Conservation (phyloP, 768 basidiomycete genomes). For the Lactarius akahatsu region DNA sequence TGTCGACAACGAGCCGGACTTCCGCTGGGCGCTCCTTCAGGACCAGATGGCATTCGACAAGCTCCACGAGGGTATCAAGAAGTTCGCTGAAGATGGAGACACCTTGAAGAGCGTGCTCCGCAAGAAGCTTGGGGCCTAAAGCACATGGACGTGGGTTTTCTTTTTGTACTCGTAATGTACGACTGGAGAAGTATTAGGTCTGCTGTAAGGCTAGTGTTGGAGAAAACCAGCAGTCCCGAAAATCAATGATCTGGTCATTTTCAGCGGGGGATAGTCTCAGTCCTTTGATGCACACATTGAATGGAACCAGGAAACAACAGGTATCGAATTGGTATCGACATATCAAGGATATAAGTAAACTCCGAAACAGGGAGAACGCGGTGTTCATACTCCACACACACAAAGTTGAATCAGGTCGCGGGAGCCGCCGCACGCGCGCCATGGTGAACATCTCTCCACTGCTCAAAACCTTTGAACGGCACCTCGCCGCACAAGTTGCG, state of each 20-base stretch:
- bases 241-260: constrained; percentile 1
- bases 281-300: not conserved
- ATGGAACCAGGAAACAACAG: not conserved
- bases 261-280: not conserved
- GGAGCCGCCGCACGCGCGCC: constrained; percentile 14
- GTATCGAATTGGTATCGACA: not conserved
- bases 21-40: constrained; percentile 91
- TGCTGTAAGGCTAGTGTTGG: not conserved
- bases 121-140: constrained; percentile 56
- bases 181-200: not conserved
- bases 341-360: not conserved
- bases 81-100: constrained; percentile 94
- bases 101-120: constrained; percentile 82
- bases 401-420: constrained; percentile 31
- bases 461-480: constrained; percentile 28
- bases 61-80: constrained; percentile 96
- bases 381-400: not conserved
- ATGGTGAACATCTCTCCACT: constrained; percentile 28
- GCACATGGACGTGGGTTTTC: not conserved
- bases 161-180: constrained; percentile 7
- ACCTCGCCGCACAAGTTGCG: constrained; percentile 29
- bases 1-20: constrained; percentile 92
- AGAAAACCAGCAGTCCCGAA: not conserved
- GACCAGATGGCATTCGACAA: constrained; percentile 99
- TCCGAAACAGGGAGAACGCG: not conserved